phyloP scores from a whole-genome alignment of 768 basidiomycete genomes.

The Clavulina sp. region DNA sequence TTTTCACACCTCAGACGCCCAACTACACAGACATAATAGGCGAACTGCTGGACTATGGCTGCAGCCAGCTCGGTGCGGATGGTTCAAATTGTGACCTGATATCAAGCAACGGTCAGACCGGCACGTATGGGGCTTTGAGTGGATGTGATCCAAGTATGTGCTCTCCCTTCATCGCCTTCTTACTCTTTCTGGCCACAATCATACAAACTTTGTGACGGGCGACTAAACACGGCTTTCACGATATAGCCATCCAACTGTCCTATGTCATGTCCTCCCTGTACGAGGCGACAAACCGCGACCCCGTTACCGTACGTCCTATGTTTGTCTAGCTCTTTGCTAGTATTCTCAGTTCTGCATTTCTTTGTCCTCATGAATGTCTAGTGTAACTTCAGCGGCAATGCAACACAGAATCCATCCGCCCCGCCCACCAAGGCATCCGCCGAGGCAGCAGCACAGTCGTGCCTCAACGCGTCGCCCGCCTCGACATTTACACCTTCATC shows the following conservation, averaged over 20 bases:
- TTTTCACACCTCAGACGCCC: slow-evolving; percentile 43
- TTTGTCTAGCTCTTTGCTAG: too few species aligned
- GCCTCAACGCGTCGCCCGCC: slow-evolving; percentile 42
- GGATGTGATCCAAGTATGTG: slow-evolving; percentile 62
- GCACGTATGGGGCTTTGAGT: slow-evolving; percentile 59
- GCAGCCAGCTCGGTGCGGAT: slow-evolving; percentile 41
- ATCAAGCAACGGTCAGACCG: slow-evolving; percentile 50
- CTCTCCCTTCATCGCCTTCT: neutral
- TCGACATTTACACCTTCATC: slow-evolving; percentile 36
- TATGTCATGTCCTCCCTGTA: slow-evolving; percentile 72
- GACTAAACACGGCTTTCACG: too few species aligned
- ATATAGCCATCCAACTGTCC: slow-evolving; percentile 63
- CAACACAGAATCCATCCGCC: slow-evolving; percentile 44
- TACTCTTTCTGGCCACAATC: neutral
- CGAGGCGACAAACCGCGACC: slow-evolving; percentile 38
- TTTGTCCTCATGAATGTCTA: neutral
- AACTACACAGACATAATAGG: slow-evolving; percentile 48
- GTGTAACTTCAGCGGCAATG: slow-evolving; percentile 76
- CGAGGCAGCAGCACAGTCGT: slow-evolving; percentile 42
- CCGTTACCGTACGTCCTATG: slow-evolving; percentile 23
- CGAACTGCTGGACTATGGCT: slow-evolving; percentile 45
- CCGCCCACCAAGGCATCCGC: slow-evolving; percentile 33
- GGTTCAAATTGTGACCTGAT: slow-evolving; percentile 53
- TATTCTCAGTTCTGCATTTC: neutral
- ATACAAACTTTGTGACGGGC: too few species aligned